Conservation (phyloP, 2,329 filamentous ascomycete genomes). For the Talaromyces verruculosus region DNA sequence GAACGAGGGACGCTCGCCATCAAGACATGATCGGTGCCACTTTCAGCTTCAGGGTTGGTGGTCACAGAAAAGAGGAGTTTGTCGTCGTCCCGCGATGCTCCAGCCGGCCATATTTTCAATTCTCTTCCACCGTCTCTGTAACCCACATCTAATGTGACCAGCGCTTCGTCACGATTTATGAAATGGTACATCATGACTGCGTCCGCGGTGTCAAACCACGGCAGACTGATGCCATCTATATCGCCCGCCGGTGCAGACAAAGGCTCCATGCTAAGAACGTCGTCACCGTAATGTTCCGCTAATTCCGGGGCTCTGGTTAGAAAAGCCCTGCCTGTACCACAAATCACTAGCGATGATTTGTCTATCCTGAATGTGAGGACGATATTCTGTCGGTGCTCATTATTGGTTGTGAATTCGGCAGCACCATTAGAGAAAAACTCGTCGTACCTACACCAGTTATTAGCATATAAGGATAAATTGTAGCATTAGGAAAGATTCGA, state of each 20-base stretch:
- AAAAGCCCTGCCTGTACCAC: background rate
- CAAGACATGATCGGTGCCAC: background rate
- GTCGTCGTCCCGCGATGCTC: background rate
- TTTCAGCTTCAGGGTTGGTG: background rate
- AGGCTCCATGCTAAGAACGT: background rate
- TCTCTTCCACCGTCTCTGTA: background rate
- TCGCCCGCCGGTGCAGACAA: slow-evolving; percentile 14
- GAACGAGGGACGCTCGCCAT: background rate
- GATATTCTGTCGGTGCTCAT: slow-evolving; percentile 2
- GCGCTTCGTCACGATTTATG: slow-evolving; percentile 6
- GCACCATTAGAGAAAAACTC: slow-evolving; percentile 4
- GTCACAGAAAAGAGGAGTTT: slow-evolving; percentile 10
- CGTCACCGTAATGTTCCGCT: background rate
- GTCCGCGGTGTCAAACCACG: slow-evolving; percentile 18
- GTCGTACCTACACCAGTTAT: background rate
- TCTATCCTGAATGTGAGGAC: slow-evolving; percentile 13
- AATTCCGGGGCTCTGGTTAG: background rate
- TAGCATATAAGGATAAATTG: background rate
- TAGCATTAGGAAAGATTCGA: background rate
- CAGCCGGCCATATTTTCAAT: slow-evolving; percentile 15
- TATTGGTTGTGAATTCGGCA: background rate
- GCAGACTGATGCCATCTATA: slow-evolving; percentile 12
- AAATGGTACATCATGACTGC: slow-evolving; percentile 16
- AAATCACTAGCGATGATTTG: slow-evolving; percentile 5
- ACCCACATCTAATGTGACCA: background rate